Base-by-base conservation (phyloP, 208 protist species). In the Naegleria lovaniensis region DNA sequence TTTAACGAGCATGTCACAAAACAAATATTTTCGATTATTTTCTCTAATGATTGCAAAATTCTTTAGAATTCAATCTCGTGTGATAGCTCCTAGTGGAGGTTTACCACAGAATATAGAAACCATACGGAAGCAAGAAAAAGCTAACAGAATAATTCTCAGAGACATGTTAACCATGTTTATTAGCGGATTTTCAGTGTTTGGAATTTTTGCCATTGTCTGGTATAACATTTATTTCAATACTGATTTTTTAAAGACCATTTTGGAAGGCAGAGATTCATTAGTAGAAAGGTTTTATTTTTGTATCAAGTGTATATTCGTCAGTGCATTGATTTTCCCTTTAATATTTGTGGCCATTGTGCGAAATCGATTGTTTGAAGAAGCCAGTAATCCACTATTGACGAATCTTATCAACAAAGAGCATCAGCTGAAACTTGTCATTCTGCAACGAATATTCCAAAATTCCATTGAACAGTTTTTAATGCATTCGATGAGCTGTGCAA, bases 161-260 rank as follows among this genome's bases (percentile, higher is more conserved):
- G 67, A 79, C 36, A 79, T 79, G 67, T 36, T 36, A 79, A 79
- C 67, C 9, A 79, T 79, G 67, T 79, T 79, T 79, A 79, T 79
- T 7, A 79, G 67, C 36, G 67, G 67, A 36, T 79, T 79, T 79
- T 79, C 67, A 36, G n/a, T 79, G 29, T 79, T 79, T 79, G 67
- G 67, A 79, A 79, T 79, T 15, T 79, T 79, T 79, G 16, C 9
- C 19, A 79, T 79, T 79, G 25, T 79, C n/a, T 79, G 16, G 16
- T 79, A 79, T 79, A 79, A 79, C n/a, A 36, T 79, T 79, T 79
- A 79, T 33, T 79, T 79, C n/a, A 79, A 79, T 79, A 79, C 67
- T 36, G 29, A 79, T 79, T 19, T 79, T 36, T 79, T 79, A 9
- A 79, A 79, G n/a, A 36, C 19, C 36, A 79, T 79, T 36, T 79